Evolutionary conservation across 2,329 filamentous ascomycete genomes (phyloP).

Genomic region (Magnaporthales sp.): DNA sequence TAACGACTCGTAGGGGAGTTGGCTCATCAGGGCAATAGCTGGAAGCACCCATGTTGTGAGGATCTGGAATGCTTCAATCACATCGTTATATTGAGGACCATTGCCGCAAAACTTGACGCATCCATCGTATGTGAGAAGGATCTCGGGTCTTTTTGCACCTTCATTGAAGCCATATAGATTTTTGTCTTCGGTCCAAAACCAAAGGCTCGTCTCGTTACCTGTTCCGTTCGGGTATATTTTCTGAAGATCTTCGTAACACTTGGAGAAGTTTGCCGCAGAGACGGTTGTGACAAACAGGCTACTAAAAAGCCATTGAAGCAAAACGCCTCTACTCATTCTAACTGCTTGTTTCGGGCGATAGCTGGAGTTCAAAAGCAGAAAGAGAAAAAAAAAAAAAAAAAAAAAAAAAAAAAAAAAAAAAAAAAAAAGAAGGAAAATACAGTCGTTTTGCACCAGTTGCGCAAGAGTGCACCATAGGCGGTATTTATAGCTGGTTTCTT

Average conservation of each 20-base stretch:
- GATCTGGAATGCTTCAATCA: neutral
- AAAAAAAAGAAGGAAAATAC: too few species aligned
- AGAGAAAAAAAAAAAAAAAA: too few species aligned
- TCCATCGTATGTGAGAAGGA: neutral
- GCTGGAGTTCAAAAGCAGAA: too few species aligned
- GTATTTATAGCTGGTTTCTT: too few species aligned
- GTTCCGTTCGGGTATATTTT: neutral
- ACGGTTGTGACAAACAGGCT: neutral
- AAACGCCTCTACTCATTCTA: neutral
- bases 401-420: too few species aligned
- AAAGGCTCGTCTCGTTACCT: neutral
- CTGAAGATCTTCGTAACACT: neutral
- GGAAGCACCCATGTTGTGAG: neutral
- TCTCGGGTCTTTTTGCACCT: neutral
- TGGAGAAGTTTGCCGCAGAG: neutral
- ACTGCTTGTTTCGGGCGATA: too few species aligned
- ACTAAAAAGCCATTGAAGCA: neutral
- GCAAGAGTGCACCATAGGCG: too few species aligned
- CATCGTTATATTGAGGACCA: neutral
- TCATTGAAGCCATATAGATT: neutral
- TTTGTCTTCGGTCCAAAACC: neutral
- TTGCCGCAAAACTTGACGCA: neutral
- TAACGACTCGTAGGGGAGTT: neutral
- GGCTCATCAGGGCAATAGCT: neutral
- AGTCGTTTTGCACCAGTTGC: too few species aligned